Percentiles rank a stretch among this genome's conserved stretches.
Conservation (phyloP, 345 rosid species). For the Lepidium sativum region DNA sequence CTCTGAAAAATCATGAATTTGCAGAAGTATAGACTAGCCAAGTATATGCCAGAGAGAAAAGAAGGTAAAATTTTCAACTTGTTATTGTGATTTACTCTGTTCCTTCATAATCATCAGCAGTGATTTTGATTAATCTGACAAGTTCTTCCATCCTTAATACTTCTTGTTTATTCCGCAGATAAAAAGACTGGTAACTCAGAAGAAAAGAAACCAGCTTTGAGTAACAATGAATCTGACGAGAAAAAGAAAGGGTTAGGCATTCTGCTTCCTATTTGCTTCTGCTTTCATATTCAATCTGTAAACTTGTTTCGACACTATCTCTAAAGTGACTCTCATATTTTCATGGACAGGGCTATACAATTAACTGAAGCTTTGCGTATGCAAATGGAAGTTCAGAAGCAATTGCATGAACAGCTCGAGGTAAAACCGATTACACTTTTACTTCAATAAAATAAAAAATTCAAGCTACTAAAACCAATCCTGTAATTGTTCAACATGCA, state of each 20-base stretch:
- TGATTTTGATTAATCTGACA: background rate
- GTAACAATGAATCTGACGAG: slow-evolving; percentile 43
- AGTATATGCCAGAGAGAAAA: slow-evolving; percentile 77
- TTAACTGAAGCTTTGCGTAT: slow-evolving; percentile 61
- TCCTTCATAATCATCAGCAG: background rate
- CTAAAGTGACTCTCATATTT: background rate
- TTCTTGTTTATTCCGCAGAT: slow-evolving; percentile 21
- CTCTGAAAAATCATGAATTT: slow-evolving; percentile 11
- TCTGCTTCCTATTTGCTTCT: background rate
- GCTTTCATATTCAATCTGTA: slow-evolving; percentile 3
- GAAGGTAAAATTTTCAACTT: slow-evolving; percentile 49
- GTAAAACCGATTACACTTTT: slow-evolving; percentile 21
- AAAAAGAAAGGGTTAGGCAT: slow-evolving; percentile 46
- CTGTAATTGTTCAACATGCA: slow-evolving; percentile 17
- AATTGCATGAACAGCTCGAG: slow-evolving; percentile 84
- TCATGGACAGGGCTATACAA: slow-evolving; percentile 36
- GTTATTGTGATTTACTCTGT: background rate
- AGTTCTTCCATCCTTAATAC: background rate
- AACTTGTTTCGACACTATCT: background rate
- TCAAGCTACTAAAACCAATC: background rate
- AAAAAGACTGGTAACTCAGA: slow-evolving; percentile 46
- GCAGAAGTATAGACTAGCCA: slow-evolving; percentile 93
- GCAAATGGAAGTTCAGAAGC: slow-evolving; percentile 88
- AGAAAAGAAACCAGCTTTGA: slow-evolving; percentile 47
- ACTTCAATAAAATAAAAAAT: background rate